Evolutionary conservation across 441 rosid species (phyloP), one percentile per base, ranked within the genome.

Genomic region (Biscutella auriculata): DNA sequence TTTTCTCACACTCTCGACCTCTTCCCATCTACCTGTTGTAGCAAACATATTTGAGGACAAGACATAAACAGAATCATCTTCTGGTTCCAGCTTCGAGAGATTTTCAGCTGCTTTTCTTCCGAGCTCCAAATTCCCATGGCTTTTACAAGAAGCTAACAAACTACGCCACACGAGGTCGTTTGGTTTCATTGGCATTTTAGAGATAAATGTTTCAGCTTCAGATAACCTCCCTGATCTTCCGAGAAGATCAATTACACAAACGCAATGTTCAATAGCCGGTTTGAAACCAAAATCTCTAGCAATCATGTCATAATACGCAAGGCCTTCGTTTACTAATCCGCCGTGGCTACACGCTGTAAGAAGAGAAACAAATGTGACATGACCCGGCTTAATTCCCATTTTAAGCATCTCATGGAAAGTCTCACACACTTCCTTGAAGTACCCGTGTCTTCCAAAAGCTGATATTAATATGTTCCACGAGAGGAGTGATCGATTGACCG

Each of bases 331-430:
- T 55, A 83, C 93, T 41, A 91, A 63, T 21, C 95, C 96, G n/a
- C 85, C 84, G 52, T 91, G 97, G 68, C 79, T 88, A 69, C 96
- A 91, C 1, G 96, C 95, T 36, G 91, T 81, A 41, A 91, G 90
- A 67, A 88, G 88, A 69, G 90, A 82, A 36, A 91, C 84, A 68
- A 88, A 91, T 37, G 96, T 91, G 13, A 85, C 88, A 54, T 77
- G 87, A 57, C 87, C 87, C 3, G 96, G 97, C 62, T 77, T 78
- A 57, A 70, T 34, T 57, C 84, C 82, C 33, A 76, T 63, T 35
- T 72, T 66, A 34, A 82, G 56, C 97, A 91, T 91, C 67, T 82
- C 87, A 60, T 75, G 72, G 66, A 91, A 87, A 16, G 87, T 74
- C 80, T 82, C 82, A 52, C 61, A 80, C 35, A 83, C 93, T 77